These are phyloP conservation scores for Coix lacrymajobi DNA, from an alignment of 176 grass and related monocot genomes.

Conservation along the genomic window DNA sequence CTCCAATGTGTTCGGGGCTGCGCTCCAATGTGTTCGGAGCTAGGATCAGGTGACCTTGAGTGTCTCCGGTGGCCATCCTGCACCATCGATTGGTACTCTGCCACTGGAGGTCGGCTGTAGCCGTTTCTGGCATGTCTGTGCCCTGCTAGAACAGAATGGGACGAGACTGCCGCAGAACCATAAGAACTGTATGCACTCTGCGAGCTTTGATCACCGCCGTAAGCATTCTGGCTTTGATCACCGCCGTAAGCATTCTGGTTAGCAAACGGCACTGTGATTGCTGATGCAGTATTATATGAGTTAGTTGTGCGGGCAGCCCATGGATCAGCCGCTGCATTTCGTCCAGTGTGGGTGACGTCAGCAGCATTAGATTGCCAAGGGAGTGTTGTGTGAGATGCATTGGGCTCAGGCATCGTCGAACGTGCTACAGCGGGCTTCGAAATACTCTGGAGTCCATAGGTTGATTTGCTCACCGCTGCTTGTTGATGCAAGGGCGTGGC, in stretches of 20 bases:
- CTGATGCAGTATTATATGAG: constrained; percentile 12
- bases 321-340: constrained; percentile 25
- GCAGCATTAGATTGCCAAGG: constrained; percentile 43
- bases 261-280: not conserved
- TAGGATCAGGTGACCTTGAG: constrained; percentile 38
- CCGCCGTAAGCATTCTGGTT: constrained; percentile 43
- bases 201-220: constrained; percentile 20
- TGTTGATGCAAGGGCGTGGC: constrained; percentile 26
- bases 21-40: constrained; percentile 3
- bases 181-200: constrained; percentile 22
- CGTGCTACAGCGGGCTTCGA: constrained; percentile 5
- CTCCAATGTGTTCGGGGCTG: constrained; percentile 8
- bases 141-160: constrained; percentile 8
- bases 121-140: constrained; percentile 23
- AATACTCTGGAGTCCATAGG: constrained; percentile 31
- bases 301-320: constrained; percentile 15
- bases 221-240: constrained; percentile 39
- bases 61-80: not conserved
- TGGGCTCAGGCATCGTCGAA: constrained; percentile 6
- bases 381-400: constrained; percentile 16
- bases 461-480: constrained; percentile 29
- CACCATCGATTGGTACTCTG: not conserved
- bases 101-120: not conserved
- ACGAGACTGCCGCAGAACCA: not conserved
- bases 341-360: not conserved